Percentiles rank a stretch among this genome's conserved stretches.
These are phyloP conservation scores for Boeremia exigua DNA, from an alignment of 2,329 filamentous ascomycete species.

Conservation along the genomic window DNA sequence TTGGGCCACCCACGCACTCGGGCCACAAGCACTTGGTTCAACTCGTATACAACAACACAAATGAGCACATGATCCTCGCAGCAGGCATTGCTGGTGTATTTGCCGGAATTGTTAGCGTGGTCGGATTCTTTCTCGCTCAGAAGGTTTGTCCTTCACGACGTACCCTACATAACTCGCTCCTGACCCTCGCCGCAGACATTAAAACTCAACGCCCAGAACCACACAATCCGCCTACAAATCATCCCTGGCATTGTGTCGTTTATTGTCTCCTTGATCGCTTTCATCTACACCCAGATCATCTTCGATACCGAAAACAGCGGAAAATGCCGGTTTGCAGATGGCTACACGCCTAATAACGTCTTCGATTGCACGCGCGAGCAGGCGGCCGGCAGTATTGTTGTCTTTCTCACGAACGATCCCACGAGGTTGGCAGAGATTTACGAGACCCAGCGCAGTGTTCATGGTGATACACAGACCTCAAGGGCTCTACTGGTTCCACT, in stretches of 20 bases:
- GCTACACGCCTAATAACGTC: slow-evolving; percentile 2
- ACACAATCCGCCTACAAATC: not conserved
- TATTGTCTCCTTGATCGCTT: slow-evolving; percentile 1
- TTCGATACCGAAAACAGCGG: slow-evolving; percentile 8
- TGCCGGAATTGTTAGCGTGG: not conserved
- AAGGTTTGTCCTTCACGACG: not conserved
- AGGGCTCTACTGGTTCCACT: not conserved
- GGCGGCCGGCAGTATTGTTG: slow-evolving; percentile 6
- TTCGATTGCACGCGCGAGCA: slow-evolving; percentile 12
- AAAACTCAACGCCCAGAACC: not conserved
- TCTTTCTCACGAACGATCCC: not conserved
- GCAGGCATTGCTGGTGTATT: not conserved
- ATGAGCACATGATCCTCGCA: not conserved
- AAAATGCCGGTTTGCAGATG: slow-evolving; percentile 4
- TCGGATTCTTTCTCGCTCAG: too few species aligned
- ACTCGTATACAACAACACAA: not conserved
- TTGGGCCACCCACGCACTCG: not conserved
- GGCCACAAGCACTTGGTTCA: not conserved
- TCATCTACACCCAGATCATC: slow-evolving; percentile 4
- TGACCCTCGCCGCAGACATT: not conserved
- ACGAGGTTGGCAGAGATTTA: not conserved
- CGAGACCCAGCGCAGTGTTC: not conserved
- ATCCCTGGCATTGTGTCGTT: not conserved
- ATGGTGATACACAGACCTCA: slow-evolving; percentile 1
- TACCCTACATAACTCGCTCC: too few species aligned